Evolutionary conservation across 257 asterid species (phyloP).

Genomic region (Ajuga chamaepitys): DNA sequence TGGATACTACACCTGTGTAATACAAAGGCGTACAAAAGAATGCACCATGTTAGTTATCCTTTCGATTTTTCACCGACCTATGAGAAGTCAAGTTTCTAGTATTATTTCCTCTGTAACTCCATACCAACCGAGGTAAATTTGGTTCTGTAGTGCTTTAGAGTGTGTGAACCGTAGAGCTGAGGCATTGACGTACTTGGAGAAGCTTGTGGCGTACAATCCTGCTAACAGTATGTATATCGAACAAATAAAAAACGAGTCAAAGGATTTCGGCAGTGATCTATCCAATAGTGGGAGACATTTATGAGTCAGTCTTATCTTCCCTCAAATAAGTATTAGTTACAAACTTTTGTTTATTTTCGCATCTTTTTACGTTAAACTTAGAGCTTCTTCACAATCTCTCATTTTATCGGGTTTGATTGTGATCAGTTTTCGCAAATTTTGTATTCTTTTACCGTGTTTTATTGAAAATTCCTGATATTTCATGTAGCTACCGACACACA

Average conservation of each 20-base stretch:
- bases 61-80: neutral
- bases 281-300: slow-evolving; percentile 43
- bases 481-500: too few relatives aligned
- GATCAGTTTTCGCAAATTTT: too few relatives aligned
- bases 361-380: too few relatives aligned
- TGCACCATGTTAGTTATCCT: neutral
- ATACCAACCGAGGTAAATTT: slow-evolving; percentile 7
- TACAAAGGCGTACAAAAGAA: too few relatives aligned
- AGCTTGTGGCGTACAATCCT: slow-evolving; percentile 55
- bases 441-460: too few relatives aligned
- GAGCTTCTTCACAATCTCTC: too few relatives aligned
- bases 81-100: neutral
- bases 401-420: too few relatives aligned
- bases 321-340: neutral
- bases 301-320: slow-evolving; percentile 13
- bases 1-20: too few relatives aligned
- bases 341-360: neutral
- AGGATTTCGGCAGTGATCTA: slow-evolving; percentile 45
- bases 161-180: slow-evolving; percentile 50
- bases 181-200: slow-evolving; percentile 55
- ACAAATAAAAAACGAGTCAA: slow-evolving; percentile 39
- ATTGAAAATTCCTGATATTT: too few relatives aligned
- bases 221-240: slow-evolving; percentile 36
- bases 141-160: slow-evolving; percentile 42
- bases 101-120: neutral